Base-by-base conservation (phyloP, 2,329 filamentous ascomycete species). In the Phaeoacremonium minimum region DNA sequence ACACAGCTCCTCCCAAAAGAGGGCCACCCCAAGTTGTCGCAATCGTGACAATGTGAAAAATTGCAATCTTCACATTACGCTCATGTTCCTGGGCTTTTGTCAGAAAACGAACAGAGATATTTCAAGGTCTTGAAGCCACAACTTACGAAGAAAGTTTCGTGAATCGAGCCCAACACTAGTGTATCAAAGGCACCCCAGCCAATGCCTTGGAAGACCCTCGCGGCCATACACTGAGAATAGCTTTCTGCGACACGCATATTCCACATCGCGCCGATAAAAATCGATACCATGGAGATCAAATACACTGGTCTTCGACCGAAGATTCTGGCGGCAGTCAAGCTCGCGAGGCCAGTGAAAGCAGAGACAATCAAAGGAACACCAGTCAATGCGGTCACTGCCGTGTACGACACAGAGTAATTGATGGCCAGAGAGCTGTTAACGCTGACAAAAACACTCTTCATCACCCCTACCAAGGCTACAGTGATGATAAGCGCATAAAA, bases 171-270 rank as follows among this genome's bases (percentile, higher is more conserved):
- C 19, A 71, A 54, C 18, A 76, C 59, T 28, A 80, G 53, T 5
- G 65, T 68, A 45, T 80, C 76, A 41, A 79, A 75, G 9, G 69
- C 67, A 6, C 75, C 75, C 71, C 76, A 77, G n/a, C 70, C 75
- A 1, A 80, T 37, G 1, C 74, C 75, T 47, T 79, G 73, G 20
- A 80, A 61, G 14, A 75, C 48, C 8, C 76, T 64, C 3, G 73
- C 69, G 1, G 63, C 64, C 64, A 78, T 67, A 47, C 68, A 70
- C 37, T 69, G 60, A 7, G 54, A 57, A 36, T 67, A 71, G 43
- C 53, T 64, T 32, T 51, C 49, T 6, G 49, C 48, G 5, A 68
- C 60, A 14, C 60, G 58, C 41, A 66, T 69, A 43, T 71, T 75
- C 71, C 72, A 76, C 2, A 72, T 51, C 4, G 62, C 59, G 2